Evolutionary conservation across 179 eudicot genomes (phyloP).

Genomic region (Vitellaria paradoxa): DNA sequence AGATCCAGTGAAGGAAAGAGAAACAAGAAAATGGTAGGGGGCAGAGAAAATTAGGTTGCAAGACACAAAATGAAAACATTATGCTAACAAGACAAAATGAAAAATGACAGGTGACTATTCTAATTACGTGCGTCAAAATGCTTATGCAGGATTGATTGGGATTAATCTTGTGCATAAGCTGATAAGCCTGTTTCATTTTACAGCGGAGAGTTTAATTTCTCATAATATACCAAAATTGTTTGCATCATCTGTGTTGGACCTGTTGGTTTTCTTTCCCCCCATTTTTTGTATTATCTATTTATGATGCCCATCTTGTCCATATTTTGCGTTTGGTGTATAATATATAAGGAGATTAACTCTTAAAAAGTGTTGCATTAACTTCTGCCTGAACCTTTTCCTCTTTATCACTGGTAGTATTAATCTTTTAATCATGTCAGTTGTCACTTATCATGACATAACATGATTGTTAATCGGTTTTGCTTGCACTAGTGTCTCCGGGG

Average conservation of each 20-base stretch:
- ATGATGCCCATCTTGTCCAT: not conserved
- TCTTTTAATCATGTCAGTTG: not conserved
- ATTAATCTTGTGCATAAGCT: not conserved
- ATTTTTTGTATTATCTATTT: not conserved
- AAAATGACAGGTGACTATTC: no score
- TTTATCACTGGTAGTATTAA: not conserved
- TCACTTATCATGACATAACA: not conserved
- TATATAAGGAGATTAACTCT: not conserved
- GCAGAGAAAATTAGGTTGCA: no score
- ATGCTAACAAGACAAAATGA: no score
- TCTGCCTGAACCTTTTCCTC: not conserved
- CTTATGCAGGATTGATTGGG: no score
- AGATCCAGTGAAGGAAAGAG: no score
- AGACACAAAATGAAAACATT: no score
- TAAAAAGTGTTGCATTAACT: not conserved
- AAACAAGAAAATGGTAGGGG: no score
- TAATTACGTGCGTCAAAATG: no score
- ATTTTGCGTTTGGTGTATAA: not conserved
- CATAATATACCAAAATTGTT: not conserved
- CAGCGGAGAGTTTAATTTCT: not conserved
- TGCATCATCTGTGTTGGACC: not conserved
- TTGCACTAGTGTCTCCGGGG: constrained; percentile 75
- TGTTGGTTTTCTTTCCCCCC: not conserved
- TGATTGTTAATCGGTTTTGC: constrained; percentile 19
- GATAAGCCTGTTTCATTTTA: not conserved